Conservation (phyloP, 2,329 filamentous ascomycete genomes). For the Drechmeria coniospora region DNA sequence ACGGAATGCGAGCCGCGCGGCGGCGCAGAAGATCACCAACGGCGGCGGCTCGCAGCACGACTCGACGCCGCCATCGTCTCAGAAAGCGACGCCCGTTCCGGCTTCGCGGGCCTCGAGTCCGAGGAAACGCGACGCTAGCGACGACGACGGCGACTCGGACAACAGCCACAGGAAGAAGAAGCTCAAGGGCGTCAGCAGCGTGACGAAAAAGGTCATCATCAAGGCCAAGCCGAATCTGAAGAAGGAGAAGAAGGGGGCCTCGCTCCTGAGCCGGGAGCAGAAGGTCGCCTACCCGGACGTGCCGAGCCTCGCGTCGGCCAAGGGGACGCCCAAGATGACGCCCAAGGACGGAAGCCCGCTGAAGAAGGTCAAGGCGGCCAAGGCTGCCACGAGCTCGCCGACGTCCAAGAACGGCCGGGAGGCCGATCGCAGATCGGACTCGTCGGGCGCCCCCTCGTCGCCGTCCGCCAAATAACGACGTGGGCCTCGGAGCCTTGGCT, state of each 20-base stretch:
- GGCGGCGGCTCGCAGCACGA: slow-evolving; percentile 39
- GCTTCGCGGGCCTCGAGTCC: slow-evolving; percentile 38
- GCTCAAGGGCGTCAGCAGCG: slow-evolving; percentile 26
- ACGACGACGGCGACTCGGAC: slow-evolving; percentile 39
- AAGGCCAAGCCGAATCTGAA: slow-evolving; percentile 36
- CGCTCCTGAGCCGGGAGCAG: slow-evolving; percentile 34
- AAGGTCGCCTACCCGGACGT: slow-evolving; percentile 17
- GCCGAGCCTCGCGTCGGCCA: slow-evolving; percentile 9
- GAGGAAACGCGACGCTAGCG: slow-evolving; percentile 40
- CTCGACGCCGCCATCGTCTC: slow-evolving; percentile 44
- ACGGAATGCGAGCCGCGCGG: slow-evolving; percentile 44
- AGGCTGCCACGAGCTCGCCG: slow-evolving; percentile 32
- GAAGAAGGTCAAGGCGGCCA: slow-evolving; percentile 28
- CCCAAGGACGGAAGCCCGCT: slow-evolving; percentile 22
- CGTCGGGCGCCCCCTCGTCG: slow-evolving; percentile 40
- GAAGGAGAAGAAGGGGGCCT: slow-evolving; percentile 41
- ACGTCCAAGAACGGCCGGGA: slow-evolving; percentile 33
- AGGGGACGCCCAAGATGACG: slow-evolving; percentile 15
- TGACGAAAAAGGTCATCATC: slow-evolving; percentile 38
- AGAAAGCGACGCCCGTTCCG: slow-evolving; percentile 44
- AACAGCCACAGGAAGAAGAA: slow-evolving; percentile 42
- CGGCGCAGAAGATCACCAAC: slow-evolving; percentile 48
- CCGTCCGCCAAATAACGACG: slow-evolving; percentile 20
- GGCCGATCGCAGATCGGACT: slow-evolving; percentile 38
- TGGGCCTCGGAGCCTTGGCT: not conserved